Evolutionary conservation across 345 rosid species (phyloP).

Genomic region (Lepidium aucheri): DNA sequence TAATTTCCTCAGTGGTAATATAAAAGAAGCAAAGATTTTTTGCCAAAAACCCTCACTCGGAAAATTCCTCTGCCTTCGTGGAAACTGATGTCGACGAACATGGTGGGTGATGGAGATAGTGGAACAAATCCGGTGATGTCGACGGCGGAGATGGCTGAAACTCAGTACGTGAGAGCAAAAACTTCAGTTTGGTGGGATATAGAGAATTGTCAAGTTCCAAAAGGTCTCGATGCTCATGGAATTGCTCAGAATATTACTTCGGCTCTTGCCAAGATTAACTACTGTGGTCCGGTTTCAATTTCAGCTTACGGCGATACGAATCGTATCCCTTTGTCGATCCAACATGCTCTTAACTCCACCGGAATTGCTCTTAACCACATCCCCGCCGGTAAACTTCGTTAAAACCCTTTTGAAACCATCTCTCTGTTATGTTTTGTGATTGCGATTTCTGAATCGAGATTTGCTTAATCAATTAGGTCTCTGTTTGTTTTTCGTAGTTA

Average conservation of each 20-base stretch:
- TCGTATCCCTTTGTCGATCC: conserved; percentile 38
- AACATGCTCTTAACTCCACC: conserved; percentile 72
- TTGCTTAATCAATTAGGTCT: neutral
- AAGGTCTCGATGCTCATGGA: conserved; percentile 51
- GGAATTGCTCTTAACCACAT: conserved; percentile 84
- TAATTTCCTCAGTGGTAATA: neutral
- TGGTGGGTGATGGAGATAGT: neutral
- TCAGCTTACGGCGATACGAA: conserved; percentile 37
- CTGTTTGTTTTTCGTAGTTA: neutral
- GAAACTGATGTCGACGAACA: neutral
- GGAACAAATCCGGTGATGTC: neutral
- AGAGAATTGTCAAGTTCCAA: conserved; percentile 78
- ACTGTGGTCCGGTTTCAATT: conserved; percentile 70
- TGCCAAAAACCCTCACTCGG: neutral
- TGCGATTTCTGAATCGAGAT: neutral
- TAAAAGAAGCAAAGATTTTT: neutral
- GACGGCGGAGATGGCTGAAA: conserved; percentile 27
- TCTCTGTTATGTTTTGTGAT: neutral
- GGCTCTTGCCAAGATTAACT: conserved; percentile 58
- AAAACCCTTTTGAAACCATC: neutral
- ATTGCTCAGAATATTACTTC: conserved; percentile 80
- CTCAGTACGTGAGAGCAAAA: conserved; percentile 59
- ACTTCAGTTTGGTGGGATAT: conserved; percentile 96
- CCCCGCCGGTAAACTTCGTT: conserved; percentile 48
- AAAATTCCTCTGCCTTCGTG: neutral